Conservation (phyloP, 2,329 filamentous ascomycete genomes). For the Monosporascus sp. region DNA sequence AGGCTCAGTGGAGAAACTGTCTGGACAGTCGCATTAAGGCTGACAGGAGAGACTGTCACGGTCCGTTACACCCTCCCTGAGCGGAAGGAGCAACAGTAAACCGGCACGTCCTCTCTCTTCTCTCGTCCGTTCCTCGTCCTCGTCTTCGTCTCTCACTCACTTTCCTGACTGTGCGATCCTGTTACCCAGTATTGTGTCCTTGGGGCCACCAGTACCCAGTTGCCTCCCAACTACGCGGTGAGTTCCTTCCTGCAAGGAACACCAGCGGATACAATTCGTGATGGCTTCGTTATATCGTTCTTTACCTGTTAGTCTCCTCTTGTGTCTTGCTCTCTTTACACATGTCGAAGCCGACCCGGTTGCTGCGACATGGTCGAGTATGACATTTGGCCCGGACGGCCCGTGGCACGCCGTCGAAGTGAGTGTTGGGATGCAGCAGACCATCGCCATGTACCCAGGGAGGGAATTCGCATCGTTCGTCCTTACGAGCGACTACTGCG, state of each 20-base stretch:
- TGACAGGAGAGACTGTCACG: too few species aligned
- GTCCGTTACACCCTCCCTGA: too few species aligned
- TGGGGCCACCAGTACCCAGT: too few species aligned
- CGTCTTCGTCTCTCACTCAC: too few species aligned
- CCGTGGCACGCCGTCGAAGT: constrained; percentile 29
- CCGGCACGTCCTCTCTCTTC: too few species aligned
- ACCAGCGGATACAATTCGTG: constrained; percentile 7
- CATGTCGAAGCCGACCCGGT: constrained; percentile 12
- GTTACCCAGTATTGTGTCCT: too few species aligned
- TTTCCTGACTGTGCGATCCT: too few species aligned
- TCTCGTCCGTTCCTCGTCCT: too few species aligned
- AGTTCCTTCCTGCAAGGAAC: constrained; percentile 2
- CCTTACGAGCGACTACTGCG: constrained; percentile 24
- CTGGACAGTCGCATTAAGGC: too few species aligned
- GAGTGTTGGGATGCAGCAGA: constrained; percentile 15
- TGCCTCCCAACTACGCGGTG: constrained; percentile 1
- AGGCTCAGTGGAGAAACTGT: too few species aligned
- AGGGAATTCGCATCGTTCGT: constrained; percentile 22
- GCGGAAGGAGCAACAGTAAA: too few species aligned
- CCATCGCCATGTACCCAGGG: constrained; percentile 25
- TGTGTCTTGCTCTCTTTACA: constrained; percentile 15
- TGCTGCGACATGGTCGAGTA: constrained; percentile 21
- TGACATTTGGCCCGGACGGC: constrained; percentile 28
- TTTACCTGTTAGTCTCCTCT: constrained; percentile 18
- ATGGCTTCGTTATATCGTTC: constrained; percentile 16